These are phyloP conservation scores for Aspergillus neotritici DNA, from an alignment of 2,329 filamentous ascomycete genomes.

Conservation along the genomic window DNA sequence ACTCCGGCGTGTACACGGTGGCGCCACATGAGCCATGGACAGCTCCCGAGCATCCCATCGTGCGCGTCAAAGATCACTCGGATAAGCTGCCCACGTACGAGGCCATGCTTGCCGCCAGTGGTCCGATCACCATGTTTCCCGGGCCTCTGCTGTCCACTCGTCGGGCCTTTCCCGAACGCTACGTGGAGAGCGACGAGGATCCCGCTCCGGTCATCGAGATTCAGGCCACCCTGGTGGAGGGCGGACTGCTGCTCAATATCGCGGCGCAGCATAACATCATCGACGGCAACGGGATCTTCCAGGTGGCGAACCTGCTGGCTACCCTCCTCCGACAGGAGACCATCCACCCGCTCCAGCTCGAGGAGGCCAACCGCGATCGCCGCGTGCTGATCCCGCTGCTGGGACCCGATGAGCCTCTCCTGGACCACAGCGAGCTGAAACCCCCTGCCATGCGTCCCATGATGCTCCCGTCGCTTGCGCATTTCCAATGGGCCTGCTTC, in stretches of 20 bases:
- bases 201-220: conserved; percentile 19
- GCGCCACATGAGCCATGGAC: background rate
- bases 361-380: conserved; percentile 17
- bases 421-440: conserved; percentile 11
- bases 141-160: conserved; percentile 22
- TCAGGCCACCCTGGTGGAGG: conserved; percentile 20
- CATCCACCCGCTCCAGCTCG: conserved; percentile 8
- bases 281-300: conserved; percentile 18
- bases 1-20: conserved; percentile 13
- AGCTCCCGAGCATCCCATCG: background rate
- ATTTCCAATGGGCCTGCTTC: conserved; percentile 10
- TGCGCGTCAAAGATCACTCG: conserved; percentile 11
- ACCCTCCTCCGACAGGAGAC: conserved; percentile 4
- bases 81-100: conserved; percentile 1
- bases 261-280: conserved; percentile 23
- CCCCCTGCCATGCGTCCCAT: background rate
- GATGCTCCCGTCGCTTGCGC: background rate
- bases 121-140: conserved; percentile 28
- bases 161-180: conserved; percentile 23
- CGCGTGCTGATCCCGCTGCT: conserved; percentile 13
- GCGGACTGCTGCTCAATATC: conserved; percentile 20
- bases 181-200: conserved; percentile 13
- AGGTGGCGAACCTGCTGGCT: conserved; percentile 15
- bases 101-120: conserved; percentile 8
- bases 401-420: conserved; percentile 4